Conservation (phyloP, 768 basidiomycete genomes). For the Kwoniella heveanensis region DNA sequence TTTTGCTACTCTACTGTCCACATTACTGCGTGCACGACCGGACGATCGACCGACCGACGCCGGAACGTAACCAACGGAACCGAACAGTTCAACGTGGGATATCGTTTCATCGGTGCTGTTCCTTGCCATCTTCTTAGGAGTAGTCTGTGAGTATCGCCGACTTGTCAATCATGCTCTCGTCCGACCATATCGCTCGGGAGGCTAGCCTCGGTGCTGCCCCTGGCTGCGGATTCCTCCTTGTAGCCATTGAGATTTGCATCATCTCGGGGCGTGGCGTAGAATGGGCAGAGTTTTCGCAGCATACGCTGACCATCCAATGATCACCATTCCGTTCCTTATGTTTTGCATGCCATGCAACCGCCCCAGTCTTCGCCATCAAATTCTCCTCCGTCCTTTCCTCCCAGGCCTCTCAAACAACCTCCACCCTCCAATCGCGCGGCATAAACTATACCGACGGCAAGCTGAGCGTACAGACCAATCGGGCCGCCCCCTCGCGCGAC, state of each 20-base stretch:
- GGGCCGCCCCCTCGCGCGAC: slow-evolving; percentile 38
- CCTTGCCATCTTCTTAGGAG: slow-evolving; percentile 41
- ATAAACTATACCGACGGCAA: slow-evolving; percentile 34
- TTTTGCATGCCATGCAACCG: background rate
- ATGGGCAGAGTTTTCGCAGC: too few species aligned
- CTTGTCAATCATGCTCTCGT: background rate
- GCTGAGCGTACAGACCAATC: slow-evolving; percentile 35
- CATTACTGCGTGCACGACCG: too few species aligned
- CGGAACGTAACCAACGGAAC: too few species aligned
- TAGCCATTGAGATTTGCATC: too few species aligned
- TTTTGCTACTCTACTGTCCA: too few species aligned
- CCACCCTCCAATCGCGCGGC: slow-evolving; percentile 27
- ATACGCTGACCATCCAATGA: too few species aligned
- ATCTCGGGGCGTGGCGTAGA: too few species aligned
- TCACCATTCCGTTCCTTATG: background rate
- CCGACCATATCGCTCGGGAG: too few species aligned
- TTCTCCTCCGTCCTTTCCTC: slow-evolving; percentile 26
- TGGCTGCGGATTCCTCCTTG: too few species aligned
- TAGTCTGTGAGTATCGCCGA: slow-evolving; percentile 39
- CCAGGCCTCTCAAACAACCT: slow-evolving; percentile 22
- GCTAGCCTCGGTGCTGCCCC: too few species aligned
- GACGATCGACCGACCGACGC: too few species aligned
- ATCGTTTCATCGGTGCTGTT: slow-evolving; percentile 38
- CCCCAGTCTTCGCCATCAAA: slow-evolving; percentile 22
- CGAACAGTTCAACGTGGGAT: slow-evolving; percentile 38